These are phyloP conservation scores for Colletotrichum horii DNA, from an alignment of 2,329 filamentous ascomycete genomes.

Conservation along the genomic window DNA sequence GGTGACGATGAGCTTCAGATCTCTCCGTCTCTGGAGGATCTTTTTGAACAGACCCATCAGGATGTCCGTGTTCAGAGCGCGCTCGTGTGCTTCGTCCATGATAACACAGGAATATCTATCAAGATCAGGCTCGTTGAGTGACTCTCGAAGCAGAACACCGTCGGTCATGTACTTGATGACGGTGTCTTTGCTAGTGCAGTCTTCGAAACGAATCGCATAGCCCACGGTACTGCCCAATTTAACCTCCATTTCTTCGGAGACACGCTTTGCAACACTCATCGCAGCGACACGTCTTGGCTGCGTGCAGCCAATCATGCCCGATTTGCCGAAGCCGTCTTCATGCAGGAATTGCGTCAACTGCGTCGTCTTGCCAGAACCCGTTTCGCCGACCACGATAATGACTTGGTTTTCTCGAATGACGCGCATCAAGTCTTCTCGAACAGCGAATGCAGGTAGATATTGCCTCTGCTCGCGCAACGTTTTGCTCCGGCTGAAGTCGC, in stretches of 20 bases:
- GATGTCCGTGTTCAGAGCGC: constrained; percentile 95
- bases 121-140: constrained; percentile 87
- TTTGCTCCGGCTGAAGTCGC: constrained; percentile 92
- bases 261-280: constrained; percentile 98
- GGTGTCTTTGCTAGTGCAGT: constrained; percentile 95
- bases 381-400: constrained; percentile 95
- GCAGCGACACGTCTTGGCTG: constrained; percentile 95
- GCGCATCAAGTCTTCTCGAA: constrained; percentile 87
- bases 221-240: constrained; percentile 86
- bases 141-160: constrained; percentile 91
- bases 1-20: constrained; percentile 95
- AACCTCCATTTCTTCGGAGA: constrained; percentile 98
- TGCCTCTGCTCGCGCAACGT: constrained; percentile 89
- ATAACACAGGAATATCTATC: constrained; percentile 98
- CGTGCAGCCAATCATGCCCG: constrained; percentile 93
- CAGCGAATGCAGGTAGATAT: constrained; percentile 93
- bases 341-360: constrained; percentile 95
- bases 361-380: constrained; percentile 96
- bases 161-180: constrained; percentile 99
- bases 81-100: constrained; percentile 99
- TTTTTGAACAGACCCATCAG: constrained; percentile 98
- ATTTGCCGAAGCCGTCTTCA: constrained; percentile 90
- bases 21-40: constrained; percentile 84
- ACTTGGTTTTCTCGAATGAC: constrained; percentile 98
- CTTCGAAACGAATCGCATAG: constrained; percentile 97